Percentiles rank a stretch among this genome's conserved stretches.
These are phyloP conservation scores for Phialophora expanda DNA, from an alignment of 2,329 filamentous ascomycete genomes.

Conservation along the genomic window DNA sequence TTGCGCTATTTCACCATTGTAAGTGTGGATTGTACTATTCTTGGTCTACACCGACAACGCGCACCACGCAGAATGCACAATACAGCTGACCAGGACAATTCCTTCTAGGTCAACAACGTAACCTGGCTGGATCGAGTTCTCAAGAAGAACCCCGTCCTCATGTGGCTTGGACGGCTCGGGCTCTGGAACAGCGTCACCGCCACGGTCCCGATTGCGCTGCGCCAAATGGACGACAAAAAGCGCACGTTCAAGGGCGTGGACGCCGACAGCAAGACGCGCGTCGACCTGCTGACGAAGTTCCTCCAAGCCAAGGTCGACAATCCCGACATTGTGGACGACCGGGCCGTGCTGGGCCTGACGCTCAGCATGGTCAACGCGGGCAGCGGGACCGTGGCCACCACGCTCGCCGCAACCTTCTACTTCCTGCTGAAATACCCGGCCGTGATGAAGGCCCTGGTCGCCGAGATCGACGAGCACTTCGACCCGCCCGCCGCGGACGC, in stretches of 20 bases:
- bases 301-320: constrained; percentile 30
- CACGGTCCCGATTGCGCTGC: constrained; percentile 64
- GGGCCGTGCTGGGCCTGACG: constrained; percentile 25
- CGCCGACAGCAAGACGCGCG: constrained; percentile 14
- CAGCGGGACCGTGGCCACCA: constrained; percentile 78
- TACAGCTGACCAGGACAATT: neutral
- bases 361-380: constrained; percentile 59
- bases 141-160: constrained; percentile 49
- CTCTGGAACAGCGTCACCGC: constrained; percentile 23
- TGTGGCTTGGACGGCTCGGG: constrained; percentile 21
- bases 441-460: constrained; percentile 38
- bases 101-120: constrained; percentile 40
- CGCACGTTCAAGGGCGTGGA: constrained; percentile 19
- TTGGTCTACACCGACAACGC: no score
- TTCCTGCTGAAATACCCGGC: constrained; percentile 69
- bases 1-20: constrained; percentile 38
- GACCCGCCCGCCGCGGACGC: constrained; percentile 32
- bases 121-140: constrained; percentile 45
- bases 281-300: constrained; percentile 31
- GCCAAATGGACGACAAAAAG: constrained; percentile 63
- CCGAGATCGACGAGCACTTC: constrained; percentile 41
- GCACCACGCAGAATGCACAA: neutral
- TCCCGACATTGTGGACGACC: constrained; percentile 29
- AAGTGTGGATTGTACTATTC: neutral
- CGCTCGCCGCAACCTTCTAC: constrained; percentile 73